phyloP scores from a whole-genome alignment of 2,329 filamentous ascomycete species.

The Ascomycota sp. region DNA sequence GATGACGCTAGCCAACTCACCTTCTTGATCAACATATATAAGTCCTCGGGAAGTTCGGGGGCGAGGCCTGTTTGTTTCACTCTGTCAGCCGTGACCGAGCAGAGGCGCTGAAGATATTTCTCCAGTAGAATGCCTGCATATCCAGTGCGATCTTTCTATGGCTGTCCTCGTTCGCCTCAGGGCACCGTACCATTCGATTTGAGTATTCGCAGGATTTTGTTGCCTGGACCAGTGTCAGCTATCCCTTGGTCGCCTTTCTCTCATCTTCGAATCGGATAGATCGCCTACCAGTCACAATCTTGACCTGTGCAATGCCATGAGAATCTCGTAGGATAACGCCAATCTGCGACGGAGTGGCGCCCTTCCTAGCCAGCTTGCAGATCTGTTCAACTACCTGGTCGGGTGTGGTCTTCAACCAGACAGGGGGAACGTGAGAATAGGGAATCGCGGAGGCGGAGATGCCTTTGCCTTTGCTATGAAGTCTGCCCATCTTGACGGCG shows the following conservation, averaged over 20 bases:
- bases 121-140: slow-evolving; percentile 7
- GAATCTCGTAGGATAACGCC: slow-evolving; percentile 96
- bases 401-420: slow-evolving; percentile 97
- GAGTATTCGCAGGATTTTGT: slow-evolving; percentile 99
- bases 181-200: slow-evolving; percentile 80
- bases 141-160: slow-evolving; percentile 7
- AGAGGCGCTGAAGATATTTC: slow-evolving; percentile 42
- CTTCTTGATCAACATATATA: slow-evolving; percentile 99
- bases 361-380: slow-evolving; percentile 97
- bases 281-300: slow-evolving; percentile 76
- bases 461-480: slow-evolving; percentile 99
- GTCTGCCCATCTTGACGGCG: slow-evolving; percentile 65
- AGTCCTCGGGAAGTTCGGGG: slow-evolving; percentile 96
- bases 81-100: slow-evolving; percentile 86
- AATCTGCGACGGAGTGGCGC: slow-evolving; percentile 95
- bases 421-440: slow-evolving; percentile 80
- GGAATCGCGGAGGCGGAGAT: slow-evolving; percentile 90
- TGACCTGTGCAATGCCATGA: slow-evolving; percentile 95
- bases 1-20: slow-evolving; percentile 13
- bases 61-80: slow-evolving; percentile 84
- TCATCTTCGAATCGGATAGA: slow-evolving; percentile 3
- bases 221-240: slow-evolving; percentile 44
- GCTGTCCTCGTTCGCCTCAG: slow-evolving; percentile 7
- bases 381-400: slow-evolving; percentile 98
- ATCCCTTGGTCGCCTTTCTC: background rate